A percentile compares a stretch with the other conserved stretches of the same genome.
Evolutionary conservation across 768 basidiomycete species (phyloP).

Genomic region (Auricularia cornea): DNA sequence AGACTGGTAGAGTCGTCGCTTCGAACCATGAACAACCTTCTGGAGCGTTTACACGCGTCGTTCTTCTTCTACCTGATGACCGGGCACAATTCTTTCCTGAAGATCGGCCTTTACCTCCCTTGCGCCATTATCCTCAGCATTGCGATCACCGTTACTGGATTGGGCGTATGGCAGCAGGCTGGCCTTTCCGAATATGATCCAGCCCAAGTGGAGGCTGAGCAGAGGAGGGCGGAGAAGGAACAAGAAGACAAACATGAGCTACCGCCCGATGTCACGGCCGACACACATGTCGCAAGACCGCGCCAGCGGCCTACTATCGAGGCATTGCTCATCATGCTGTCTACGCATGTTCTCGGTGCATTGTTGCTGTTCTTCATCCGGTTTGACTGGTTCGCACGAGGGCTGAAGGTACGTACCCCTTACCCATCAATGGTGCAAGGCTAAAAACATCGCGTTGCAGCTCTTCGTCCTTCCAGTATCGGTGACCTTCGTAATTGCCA

Average conservation of each 20-base stretch:
- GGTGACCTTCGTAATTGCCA: neutral
- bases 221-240: conserved; percentile 5
- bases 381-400: conserved; percentile 35
- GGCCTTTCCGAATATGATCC: conserved; percentile 36
- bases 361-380: conserved; percentile 42
- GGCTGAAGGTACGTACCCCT: conserved; percentile 24
- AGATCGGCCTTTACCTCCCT: conserved; percentile 87
- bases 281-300: conserved; percentile 37
- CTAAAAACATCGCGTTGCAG: too few species aligned
- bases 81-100: conserved; percentile 58
- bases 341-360: conserved; percentile 49
- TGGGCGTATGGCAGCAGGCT: conserved; percentile 61
- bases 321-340: conserved; percentile 43
- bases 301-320: conserved; percentile 41
- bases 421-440: too few species aligned
- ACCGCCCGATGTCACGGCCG: conserved; percentile 2
- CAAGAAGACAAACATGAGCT: neutral
- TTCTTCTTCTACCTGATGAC: conserved; percentile 93
- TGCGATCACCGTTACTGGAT: conserved; percentile 77
- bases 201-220: neutral
- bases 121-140: conserved; percentile 78
- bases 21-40: conserved; percentile 85
- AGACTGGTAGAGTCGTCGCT: conserved; percentile 84
- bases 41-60: conserved; percentile 94
- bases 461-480: conserved; percentile 21